Evolutionary conservation across 345 rosid species (phyloP).

Genomic region (Zanthoxylum bungeanum): DNA sequence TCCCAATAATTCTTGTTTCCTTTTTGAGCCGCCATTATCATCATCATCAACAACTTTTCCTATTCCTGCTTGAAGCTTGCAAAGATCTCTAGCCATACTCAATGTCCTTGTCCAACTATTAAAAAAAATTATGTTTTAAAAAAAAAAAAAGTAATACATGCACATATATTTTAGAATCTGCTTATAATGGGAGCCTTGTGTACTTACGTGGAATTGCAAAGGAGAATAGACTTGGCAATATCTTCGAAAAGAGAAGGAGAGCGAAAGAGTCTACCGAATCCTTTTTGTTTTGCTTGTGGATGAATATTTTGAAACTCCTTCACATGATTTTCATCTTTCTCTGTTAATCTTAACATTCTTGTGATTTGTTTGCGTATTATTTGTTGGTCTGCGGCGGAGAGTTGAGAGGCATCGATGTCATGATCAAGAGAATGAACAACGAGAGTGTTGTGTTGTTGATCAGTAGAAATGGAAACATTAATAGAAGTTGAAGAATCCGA

Average conservation of each 20-base stretch:
- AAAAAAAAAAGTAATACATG: too few relatives aligned
- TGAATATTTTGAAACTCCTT: conserved; percentile 38
- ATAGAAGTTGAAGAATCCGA: conserved; percentile 14
- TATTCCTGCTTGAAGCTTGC: conserved; percentile 29
- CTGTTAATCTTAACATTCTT: conserved; percentile 43
- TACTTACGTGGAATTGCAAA: conserved; percentile 37
- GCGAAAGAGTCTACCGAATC: conserved; percentile 46
- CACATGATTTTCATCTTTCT: conserved; percentile 29
- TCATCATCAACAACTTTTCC: neutral
- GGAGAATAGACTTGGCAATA: conserved; percentile 44
- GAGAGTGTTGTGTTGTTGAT: conserved; percentile 7
- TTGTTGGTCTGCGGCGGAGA: conserved; percentile 19
- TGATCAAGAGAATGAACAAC: conserved; percentile 9
- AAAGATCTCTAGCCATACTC: conserved; percentile 43
- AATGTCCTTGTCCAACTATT: conserved; percentile 43
- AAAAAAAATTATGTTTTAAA: too few relatives aligned
- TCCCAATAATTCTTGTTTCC: neutral
- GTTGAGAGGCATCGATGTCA: neutral
- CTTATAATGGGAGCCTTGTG: too few relatives aligned
- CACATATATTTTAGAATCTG: too few relatives aligned
- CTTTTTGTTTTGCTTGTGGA: conserved; percentile 27
- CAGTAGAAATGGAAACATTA: conserved; percentile 33
- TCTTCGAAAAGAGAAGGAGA: conserved; percentile 56
- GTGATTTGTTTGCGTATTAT: conserved; percentile 34
- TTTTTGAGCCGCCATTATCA: too few relatives aligned